Evolutionary conservation across 1,284 basidiomycete genomes (phyloP), one percentile per base, ranked within the genome.

Genomic region (Cutaneotrichosporon sp.): DNA sequence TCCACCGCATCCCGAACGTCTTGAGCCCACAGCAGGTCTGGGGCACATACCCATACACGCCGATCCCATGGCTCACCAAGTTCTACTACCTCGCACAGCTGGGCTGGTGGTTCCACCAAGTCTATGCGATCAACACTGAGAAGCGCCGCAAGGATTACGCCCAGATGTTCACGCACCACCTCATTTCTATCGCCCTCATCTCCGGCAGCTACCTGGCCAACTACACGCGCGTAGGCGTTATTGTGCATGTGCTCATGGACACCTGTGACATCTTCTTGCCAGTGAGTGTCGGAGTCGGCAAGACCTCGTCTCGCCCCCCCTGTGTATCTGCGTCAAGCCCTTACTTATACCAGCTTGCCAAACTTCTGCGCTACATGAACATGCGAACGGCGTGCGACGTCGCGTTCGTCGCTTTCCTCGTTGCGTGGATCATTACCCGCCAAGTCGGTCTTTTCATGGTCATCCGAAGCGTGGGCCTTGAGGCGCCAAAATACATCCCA

Each of bases 101-200:
- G n/a, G 89, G 90, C 9, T 96, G 93, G 75, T 97, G 96, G 78
- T 76, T 88, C 54, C 92, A 97, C 68, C 90, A 94, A 75, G 79
- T 96, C 17, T 79, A 97, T 57, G 86, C 94, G 51, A 81, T 98
- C 71, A 88, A 97, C 72, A 85, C 90, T n/a, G 94, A 98, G 75
- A 91, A 86, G 43, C 81, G 84, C 49, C 81, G 94, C 52, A 92
- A 90, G 68, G 94, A 98, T 74, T 90, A 96, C 72, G 79, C 80
- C 72, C 92, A 97, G 75, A 98, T 97, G 94, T 87, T 97, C 79
- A 79, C 84, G 26, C 94, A 98, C 77, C 94, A 98, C 74, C 72
- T 96, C 64, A 86, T 97, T 65, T 94, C 92, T 17, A 82, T 93
- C 53, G 71, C 80, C 34, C 82, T 98, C 59, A 84, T 97, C 76